Evolutionary conservation across 2,329 filamentous ascomycete species (phyloP).

Genomic region (Diaporthe humulicola): DNA sequence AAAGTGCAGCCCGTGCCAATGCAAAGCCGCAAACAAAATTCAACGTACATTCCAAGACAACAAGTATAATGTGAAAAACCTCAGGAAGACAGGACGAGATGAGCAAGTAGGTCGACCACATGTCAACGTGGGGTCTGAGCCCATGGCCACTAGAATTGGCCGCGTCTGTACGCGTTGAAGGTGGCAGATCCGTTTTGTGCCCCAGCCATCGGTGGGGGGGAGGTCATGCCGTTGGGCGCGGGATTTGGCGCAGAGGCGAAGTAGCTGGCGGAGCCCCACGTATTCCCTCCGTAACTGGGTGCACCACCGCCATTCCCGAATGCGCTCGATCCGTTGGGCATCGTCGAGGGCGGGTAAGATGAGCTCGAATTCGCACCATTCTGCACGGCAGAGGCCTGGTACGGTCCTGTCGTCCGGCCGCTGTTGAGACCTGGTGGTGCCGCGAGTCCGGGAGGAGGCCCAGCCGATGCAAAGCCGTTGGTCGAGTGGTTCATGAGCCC

Average conservation of each 20-base stretch:
- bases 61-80: conserved; percentile 12
- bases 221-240: background rate
- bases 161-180: conserved; percentile 23
- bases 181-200: background rate
- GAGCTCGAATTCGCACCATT: conserved; percentile 20
- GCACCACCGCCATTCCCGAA: conserved; percentile 12
- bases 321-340: background rate
- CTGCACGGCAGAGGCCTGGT: conserved; percentile 14
- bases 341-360: conserved; percentile 22
- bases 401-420: conserved; percentile 41
- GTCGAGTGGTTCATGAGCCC: conserved; percentile 67
- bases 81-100: background rate
- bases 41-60: background rate
- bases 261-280: conserved; percentile 30
- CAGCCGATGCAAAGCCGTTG: conserved; percentile 75
- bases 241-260: conserved; percentile 10
- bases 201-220: conserved; percentile 8
- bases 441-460: conserved; percentile 85
- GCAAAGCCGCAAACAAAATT: conserved; percentile 19
- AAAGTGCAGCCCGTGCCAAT: conserved; percentile 21
- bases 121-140: background rate
- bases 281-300: conserved; percentile 12
- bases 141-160: conserved; percentile 12
- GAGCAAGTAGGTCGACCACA: background rate
- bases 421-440: conserved; percentile 78